Percentiles rank a stretch among this genome's conserved stretches.
phyloP scores from a whole-genome alignment of 2,329 filamentous ascomycete genomes.

The Bipolaris oryzae region DNA sequence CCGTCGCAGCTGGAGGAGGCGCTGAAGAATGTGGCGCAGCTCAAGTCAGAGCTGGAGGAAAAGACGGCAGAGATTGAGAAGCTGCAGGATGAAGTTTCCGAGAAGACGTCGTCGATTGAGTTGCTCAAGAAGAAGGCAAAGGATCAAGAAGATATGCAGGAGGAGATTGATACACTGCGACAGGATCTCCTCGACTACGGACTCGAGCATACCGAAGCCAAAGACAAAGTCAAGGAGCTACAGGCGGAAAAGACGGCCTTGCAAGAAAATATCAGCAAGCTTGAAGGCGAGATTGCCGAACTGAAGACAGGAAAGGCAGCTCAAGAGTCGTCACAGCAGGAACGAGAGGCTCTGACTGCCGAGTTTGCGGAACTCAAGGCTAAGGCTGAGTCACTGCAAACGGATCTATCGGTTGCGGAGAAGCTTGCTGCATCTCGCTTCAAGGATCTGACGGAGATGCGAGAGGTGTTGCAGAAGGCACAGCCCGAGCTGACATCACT shows the following conservation, averaged over 20 bases:
- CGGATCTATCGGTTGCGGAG: slow-evolving; percentile 83
- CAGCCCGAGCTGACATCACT: slow-evolving; percentile 85
- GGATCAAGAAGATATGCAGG: slow-evolving; percentile 76
- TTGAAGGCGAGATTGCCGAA: slow-evolving; percentile 73
- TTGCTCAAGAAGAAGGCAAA: slow-evolving; percentile 72
- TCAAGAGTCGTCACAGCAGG: slow-evolving; percentile 57
- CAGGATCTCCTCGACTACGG: slow-evolving; percentile 81
- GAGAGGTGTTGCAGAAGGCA: slow-evolving; percentile 79
- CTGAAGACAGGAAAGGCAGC: slow-evolving; percentile 57
- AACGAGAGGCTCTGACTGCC: slow-evolving; percentile 62
- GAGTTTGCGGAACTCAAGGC: slow-evolving; percentile 75
- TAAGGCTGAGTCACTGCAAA: slow-evolving; percentile 73
- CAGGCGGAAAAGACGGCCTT: slow-evolving; percentile 71
- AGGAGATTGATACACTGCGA: slow-evolving; percentile 83
- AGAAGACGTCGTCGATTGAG: slow-evolving; percentile 75
- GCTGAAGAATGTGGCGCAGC: slow-evolving; percentile 36
- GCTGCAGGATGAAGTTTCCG: slow-evolving; percentile 40
- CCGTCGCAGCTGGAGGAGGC: slow-evolving; percentile 38
- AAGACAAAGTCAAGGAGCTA: slow-evolving; percentile 74
- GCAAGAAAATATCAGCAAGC: slow-evolving; percentile 65
- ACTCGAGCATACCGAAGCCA: slow-evolving; percentile 82
- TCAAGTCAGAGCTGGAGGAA: slow-evolving; percentile 44
- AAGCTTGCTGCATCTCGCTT: slow-evolving; percentile 85
- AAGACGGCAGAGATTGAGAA: slow-evolving; percentile 42
- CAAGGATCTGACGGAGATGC: slow-evolving; percentile 82